Evolutionary conservation across 306 rosid species (phyloP).

Genomic region (Crotalaria pallida): DNA sequence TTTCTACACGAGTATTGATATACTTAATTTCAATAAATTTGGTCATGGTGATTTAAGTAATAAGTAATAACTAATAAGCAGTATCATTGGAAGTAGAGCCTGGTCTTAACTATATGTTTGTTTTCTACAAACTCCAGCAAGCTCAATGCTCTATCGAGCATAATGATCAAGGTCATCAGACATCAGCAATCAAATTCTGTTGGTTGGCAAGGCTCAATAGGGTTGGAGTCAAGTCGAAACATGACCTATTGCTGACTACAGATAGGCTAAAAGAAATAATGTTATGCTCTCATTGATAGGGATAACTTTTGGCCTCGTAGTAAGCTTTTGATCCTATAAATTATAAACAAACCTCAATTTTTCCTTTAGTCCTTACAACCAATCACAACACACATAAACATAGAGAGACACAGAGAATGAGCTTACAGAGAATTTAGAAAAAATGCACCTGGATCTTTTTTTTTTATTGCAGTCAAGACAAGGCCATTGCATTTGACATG

Average conservation of each 20-base stretch:
- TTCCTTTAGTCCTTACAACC: neutral
- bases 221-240: too few relatives aligned
- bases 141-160: neutral
- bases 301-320: too few relatives aligned
- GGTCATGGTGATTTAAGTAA: neutral
- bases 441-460: slow-evolving; percentile 42
- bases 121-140: neutral
- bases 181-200: neutral
- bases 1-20: neutral
- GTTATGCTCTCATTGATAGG: too few relatives aligned
- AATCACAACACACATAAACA: neutral
- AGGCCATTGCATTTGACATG: slow-evolving; percentile 42
- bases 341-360: neutral
- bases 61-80: too few relatives aligned
- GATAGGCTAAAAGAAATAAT: too few relatives aligned
- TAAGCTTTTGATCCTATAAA: too few relatives aligned
- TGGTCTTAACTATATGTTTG: neutral
- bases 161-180: neutral
- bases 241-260: too few relatives aligned
- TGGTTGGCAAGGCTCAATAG: too few relatives aligned
- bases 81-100: neutral
- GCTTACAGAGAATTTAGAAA: slow-evolving; percentile 47
- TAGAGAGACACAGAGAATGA: slow-evolving; percentile 30
- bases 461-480: slow-evolving; percentile 37
- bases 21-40: neutral